phyloP scores from a whole-genome alignment of 805 yeast species.

The Metschnikowia sp. region DNA sequence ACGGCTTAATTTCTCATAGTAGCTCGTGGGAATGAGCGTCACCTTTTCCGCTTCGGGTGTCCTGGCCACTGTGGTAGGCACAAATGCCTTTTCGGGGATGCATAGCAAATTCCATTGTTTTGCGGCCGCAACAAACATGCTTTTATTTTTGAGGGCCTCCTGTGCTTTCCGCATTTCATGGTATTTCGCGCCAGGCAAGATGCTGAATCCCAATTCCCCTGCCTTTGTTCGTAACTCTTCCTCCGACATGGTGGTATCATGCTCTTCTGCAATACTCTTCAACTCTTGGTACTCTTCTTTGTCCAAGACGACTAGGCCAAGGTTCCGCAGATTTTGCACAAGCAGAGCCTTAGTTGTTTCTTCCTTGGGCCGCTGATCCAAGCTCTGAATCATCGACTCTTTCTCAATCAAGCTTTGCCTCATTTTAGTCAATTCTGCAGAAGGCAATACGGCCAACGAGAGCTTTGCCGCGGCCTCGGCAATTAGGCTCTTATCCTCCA shows the following conservation, averaged over 20 bases:
- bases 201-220: conserved; percentile 37
- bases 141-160: conserved; percentile 15
- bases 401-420: conserved; percentile 18
- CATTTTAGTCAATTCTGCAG: conserved; percentile 13
- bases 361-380: conserved; percentile 14
- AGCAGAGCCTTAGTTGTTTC: conserved; percentile 21
- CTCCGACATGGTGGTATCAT: conserved; percentile 19
- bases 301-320: conserved; percentile 15
- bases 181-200: conserved; percentile 32
- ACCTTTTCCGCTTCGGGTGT: conserved; percentile 54
- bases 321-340: conserved; percentile 14
- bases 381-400: conserved; percentile 27
- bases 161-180: conserved; percentile 20
- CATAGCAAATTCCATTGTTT: conserved; percentile 46
- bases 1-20: conserved; percentile 56
- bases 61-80: conserved; percentile 60
- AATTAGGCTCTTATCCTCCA: not conserved
- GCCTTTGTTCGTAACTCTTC: conserved; percentile 29
- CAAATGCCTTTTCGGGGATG: conserved; percentile 56
- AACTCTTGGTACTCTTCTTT: conserved; percentile 16
- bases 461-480: conserved; percentile 10
- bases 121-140: conserved; percentile 38
- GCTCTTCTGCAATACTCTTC: conserved; percentile 3
- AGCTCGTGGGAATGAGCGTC: conserved; percentile 61
- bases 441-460: conserved; percentile 12